Percentiles rank a stretch among this genome's conserved stretches.
These are phyloP conservation scores for Penicillium sp. DNA, from an alignment of 2,329 filamentous ascomycete genomes.

Conservation along the genomic window DNA sequence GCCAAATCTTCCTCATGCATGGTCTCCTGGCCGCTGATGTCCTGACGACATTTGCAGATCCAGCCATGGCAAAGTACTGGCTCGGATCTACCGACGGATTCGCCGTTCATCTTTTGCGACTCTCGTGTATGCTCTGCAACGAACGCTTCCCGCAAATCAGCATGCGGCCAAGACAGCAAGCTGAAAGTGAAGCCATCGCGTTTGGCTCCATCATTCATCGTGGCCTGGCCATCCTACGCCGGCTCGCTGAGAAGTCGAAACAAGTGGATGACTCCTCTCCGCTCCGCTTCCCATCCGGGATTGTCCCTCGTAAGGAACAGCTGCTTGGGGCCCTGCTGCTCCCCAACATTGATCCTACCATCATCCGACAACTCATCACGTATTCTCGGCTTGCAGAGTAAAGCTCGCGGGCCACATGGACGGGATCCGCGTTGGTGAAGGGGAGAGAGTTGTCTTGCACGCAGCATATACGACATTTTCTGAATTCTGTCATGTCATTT, in stretches of 20 bases:
- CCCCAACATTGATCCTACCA: conserved; percentile 59
- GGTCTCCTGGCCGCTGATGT: conserved; percentile 89
- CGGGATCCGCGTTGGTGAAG: not conserved
- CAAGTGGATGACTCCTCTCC: conserved; percentile 54
- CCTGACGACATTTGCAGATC: conserved; percentile 72
- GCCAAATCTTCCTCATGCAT: conserved; percentile 89
- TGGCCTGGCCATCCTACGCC: conserved; percentile 65
- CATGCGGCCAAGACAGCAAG: conserved; percentile 36
- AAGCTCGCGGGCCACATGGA: conserved; percentile 7
- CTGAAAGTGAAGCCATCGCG: conserved; percentile 43
- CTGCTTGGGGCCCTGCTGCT: conserved; percentile 67
- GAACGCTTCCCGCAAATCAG: conserved; percentile 53
- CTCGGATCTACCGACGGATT: conserved; percentile 81
- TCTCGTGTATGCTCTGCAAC: conserved; percentile 70
- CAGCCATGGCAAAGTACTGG: conserved; percentile 73
- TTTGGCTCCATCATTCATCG: conserved; percentile 61
- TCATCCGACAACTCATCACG: conserved; percentile 67
- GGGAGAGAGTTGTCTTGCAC: not conserved
- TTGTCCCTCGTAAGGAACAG: conserved; percentile 65
- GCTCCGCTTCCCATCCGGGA: conserved; percentile 56
- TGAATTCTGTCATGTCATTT: conserved; percentile 28
- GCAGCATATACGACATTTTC: conserved; percentile 23
- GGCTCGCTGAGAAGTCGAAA: conserved; percentile 64
- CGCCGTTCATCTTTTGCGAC: conserved; percentile 71
- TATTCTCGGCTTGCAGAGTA: conserved; percentile 57